Evolutionary conservation across 2,329 filamentous ascomycete species (phyloP), one percentile per base, ranked within the genome.

Genomic region (Penicillium sp.): DNA sequence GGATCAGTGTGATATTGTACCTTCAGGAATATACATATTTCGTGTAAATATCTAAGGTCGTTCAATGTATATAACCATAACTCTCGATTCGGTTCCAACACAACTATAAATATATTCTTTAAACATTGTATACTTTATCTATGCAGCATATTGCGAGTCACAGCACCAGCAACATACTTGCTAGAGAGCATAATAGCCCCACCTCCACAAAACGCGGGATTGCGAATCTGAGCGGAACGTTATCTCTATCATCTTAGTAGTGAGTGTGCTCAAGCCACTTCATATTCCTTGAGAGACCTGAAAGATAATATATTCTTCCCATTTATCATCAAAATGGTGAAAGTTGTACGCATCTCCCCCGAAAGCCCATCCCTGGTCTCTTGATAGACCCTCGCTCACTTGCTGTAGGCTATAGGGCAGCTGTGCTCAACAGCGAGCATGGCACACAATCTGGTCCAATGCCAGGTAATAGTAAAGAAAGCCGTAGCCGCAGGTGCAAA

Each of bases 351-450:
- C 21, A n/a, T n/a, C n/a, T n/a, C n/a, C n/a, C n/a, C n/a, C n/a
- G n/a, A 26, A 7, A 5, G 23, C 23, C 46, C 11, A 50, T 30
- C 3, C 33, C 50, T 63, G 42, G 64, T 55, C 18, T 11, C 35
- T 43, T 20, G 14, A 43, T 43, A 14, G 23, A 8, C 40, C 20
- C 49, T 47, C 26, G 49, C 53, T 58, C 51, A 60, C 43, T 47
- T 56, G 21, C 49, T 24, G 52, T 66, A 95, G 91, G 91, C 91
- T 62, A 81, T 96, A 47, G 92, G 91, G 33, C 93, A 97, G 75
- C 84, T 97, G 73, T 92, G 91, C 75, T 92, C 91, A 38, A 95
- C 90, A 58, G 81, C 86, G 60, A 89, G 83, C 61, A 85, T 94
- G 78, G 75, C 82, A 62, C 82, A 88, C 66, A 97, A 97, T 71